phyloP scores from a whole-genome alignment of 2,329 filamentous ascomycete genomes.

The Alternaria ethzedia region DNA sequence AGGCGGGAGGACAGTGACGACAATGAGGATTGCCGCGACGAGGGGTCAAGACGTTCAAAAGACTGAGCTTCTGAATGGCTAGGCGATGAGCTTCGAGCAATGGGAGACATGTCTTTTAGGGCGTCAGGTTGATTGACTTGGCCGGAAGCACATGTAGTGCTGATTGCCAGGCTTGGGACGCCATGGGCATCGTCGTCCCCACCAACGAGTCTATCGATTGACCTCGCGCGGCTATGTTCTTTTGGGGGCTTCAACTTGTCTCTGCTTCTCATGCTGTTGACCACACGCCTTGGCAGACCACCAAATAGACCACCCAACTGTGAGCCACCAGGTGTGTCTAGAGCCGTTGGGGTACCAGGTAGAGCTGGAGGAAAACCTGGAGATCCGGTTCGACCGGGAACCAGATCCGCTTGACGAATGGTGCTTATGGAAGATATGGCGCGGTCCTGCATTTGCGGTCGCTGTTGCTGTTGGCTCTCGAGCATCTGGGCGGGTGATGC shows the following conservation, averaged over 20 bases:
- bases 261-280: slow-evolving; percentile 53
- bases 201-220: slow-evolving; percentile 68
- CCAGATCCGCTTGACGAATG: slow-evolving; percentile 51
- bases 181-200: slow-evolving; percentile 68
- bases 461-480: slow-evolving; percentile 28
- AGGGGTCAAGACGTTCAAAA: slow-evolving; percentile 26
- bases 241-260: slow-evolving; percentile 53
- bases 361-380: slow-evolving; percentile 52
- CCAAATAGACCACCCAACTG: slow-evolving; percentile 55
- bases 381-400: slow-evolving; percentile 40
- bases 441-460: slow-evolving; percentile 46
- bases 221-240: slow-evolving; percentile 61
- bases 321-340: slow-evolving; percentile 52
- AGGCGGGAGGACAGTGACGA: slow-evolving; percentile 48
- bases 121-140: slow-evolving; percentile 59
- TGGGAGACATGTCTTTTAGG: slow-evolving; percentile 50
- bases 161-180: slow-evolving; percentile 68
- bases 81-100: slow-evolving; percentile 49
- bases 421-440: slow-evolving; percentile 55
- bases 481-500: slow-evolving; percentile 47
- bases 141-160: slow-evolving; percentile 67
- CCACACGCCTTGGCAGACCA: slow-evolving; percentile 53
- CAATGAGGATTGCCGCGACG: slow-evolving; percentile 49
- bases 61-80: slow-evolving; percentile 50
- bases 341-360: slow-evolving; percentile 51